Evolutionary conservation across 495 filamentous ascomycete genomes (phyloP).

Genomic region (Haplographium delicatum): DNA sequence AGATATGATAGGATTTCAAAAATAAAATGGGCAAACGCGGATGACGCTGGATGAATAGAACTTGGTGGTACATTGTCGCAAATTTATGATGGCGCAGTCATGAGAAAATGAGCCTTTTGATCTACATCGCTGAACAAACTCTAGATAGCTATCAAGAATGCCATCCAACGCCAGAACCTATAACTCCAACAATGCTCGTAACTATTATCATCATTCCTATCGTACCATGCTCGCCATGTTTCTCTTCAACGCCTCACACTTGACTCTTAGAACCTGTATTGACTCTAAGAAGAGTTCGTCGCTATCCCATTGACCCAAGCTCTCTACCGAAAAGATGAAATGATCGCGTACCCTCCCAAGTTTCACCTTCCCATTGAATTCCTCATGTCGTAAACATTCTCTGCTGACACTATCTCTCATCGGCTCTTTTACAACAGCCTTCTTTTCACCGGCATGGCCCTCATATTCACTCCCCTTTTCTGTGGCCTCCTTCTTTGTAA

Average conservation of each 20-base stretch:
- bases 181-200: constrained; percentile 21
- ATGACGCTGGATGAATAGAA: too few relatives aligned
- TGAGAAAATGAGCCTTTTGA: background rate
- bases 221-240: constrained; percentile 40
- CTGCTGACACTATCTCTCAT: constrained; percentile 87
- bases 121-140: too few relatives aligned
- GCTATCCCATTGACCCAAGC: constrained; percentile 86
- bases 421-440: constrained; percentile 82
- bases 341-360: constrained; percentile 86
- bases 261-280: constrained; percentile 76
- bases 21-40: too few relatives aligned
- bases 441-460: constrained; percentile 66
- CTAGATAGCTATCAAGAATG: constrained; percentile 8
- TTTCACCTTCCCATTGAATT: constrained; percentile 93
- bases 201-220: constrained; percentile 1
- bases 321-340: constrained; percentile 96
- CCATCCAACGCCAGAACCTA: constrained; percentile 20
- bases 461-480: constrained; percentile 60
- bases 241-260: constrained; percentile 60
- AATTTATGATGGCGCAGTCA: too few relatives aligned
- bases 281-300: constrained; percentile 87
- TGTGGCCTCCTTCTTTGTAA: constrained; percentile 61
- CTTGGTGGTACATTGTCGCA: too few relatives aligned
- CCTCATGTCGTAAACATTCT: constrained; percentile 84
- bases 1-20: too few relatives aligned